A percentile compares a stretch with the other conserved stretches of the same genome.
Evolutionary conservation across 768 basidiomycete genomes (phyloP).

Genomic region (Tricholoma flavovirens): DNA sequence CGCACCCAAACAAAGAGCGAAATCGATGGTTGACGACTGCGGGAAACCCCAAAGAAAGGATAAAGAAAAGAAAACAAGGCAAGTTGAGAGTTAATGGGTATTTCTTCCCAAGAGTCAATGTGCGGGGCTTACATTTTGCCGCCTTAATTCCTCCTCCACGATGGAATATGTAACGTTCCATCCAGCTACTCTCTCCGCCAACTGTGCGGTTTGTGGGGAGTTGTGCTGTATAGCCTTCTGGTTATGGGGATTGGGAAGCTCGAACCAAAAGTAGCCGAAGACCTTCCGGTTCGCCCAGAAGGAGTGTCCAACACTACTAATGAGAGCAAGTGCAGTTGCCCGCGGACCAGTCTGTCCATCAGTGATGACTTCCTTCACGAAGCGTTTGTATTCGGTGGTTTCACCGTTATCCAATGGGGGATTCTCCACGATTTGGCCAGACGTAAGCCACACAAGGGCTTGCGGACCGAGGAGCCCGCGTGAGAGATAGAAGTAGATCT

Average conservation of each 20-base stretch:
- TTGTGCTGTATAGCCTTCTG: slow-evolving; percentile 66
- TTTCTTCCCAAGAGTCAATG: slow-evolving; percentile 14
- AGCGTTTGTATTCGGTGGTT: slow-evolving; percentile 89
- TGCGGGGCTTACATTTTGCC: slow-evolving; percentile 79
- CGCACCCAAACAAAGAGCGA: slow-evolving; percentile 89
- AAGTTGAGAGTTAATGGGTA: slow-evolving; percentile 21
- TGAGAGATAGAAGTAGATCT: slow-evolving; percentile 94
- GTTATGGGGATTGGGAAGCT: slow-evolving; percentile 43
- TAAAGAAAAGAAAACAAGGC: slow-evolving; percentile 7
- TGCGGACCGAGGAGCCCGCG: slow-evolving; percentile 86
- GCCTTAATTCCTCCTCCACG: slow-evolving; percentile 90
- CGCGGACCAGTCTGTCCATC: slow-evolving; percentile 93
- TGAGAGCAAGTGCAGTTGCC: slow-evolving; percentile 82
- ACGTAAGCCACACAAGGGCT: slow-evolving; percentile 91
- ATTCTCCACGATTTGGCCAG: slow-evolving; percentile 77
- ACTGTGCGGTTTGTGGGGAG: slow-evolving; percentile 72
- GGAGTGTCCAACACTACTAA: slow-evolving; percentile 71
- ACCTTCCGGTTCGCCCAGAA: slow-evolving; percentile 83
- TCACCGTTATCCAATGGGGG: slow-evolving; percentile 94
- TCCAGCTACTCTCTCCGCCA: slow-evolving; percentile 79
- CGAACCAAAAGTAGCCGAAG: slow-evolving; percentile 71
- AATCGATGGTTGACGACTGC: slow-evolving; percentile 96
- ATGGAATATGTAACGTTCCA: slow-evolving; percentile 86
- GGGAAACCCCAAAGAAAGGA: slow-evolving; percentile 10
- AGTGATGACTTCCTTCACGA: slow-evolving; percentile 93